These are phyloP conservation scores for Helianthus tuberosus DNA, from an alignment of 129 eudicot genomes.

Conservation along the genomic window DNA sequence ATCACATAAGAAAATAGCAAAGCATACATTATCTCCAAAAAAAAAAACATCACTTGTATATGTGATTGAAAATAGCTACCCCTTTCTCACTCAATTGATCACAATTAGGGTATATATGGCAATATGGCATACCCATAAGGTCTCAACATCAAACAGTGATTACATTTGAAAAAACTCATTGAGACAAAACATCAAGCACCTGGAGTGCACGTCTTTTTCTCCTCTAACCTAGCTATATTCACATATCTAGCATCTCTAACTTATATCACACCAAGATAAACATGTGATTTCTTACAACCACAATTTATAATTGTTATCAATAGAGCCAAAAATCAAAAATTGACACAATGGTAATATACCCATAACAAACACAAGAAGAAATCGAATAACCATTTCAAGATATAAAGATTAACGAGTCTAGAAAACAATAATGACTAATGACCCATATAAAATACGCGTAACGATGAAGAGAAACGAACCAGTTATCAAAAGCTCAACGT, in stretches of 20 bases:
- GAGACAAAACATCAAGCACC: constrained; percentile 27
- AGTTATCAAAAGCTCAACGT: constrained; percentile 14
- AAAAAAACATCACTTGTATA: background rate
- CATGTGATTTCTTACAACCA: background rate
- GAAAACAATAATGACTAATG: background rate
- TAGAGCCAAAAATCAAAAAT: background rate
- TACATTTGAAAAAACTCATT: background rate
- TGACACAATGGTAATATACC: background rate
- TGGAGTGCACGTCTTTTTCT: constrained; percentile 15
- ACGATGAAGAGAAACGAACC: constrained; percentile 12
- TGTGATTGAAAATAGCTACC: no score
- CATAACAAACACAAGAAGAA: constrained; percentile 6
- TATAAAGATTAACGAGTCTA: background rate
- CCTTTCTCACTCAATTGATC: no score
- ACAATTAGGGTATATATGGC: no score
- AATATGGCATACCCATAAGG: background rate
- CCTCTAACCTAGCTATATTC: constrained; percentile 8
- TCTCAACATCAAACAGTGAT: background rate
- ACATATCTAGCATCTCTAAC: background rate
- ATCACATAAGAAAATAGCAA: background rate
- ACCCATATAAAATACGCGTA: background rate
- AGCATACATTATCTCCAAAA: no score
- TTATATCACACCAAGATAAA: background rate
- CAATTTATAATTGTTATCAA: background rate
- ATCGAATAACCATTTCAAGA: background rate